Base-by-base conservation (phyloP, 495 filamentous ascomycete genomes). In the Penicillium samsonianum region DNA sequence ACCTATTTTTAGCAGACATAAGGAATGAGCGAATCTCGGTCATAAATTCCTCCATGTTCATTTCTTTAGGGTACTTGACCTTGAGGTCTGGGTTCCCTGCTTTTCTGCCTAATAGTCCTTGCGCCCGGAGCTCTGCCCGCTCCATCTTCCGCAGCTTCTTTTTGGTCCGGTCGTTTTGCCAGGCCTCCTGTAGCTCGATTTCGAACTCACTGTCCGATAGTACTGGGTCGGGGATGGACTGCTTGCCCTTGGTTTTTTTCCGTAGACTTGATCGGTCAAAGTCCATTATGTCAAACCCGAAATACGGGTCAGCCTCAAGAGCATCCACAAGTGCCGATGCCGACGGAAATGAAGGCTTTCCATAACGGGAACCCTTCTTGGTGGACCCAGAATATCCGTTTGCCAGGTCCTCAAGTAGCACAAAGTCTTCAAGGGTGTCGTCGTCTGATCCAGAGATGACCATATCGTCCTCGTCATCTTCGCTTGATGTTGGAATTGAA, bases 221-320 rank as follows among this genome's bases (percentile, higher is more conserved):
- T 35, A 86, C 78, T 54, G 88, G 77, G 19, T 67, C 78, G 55
- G 45, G 20, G 68, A 67, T 23, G 41, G 26, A 12, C 73, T 80
- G 59, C 69, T 83, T 79, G 38, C 82, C 83, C 63, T 86, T 88
- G 41, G 80, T 61, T 59, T 79, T 84, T 37, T 74, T 78, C 44
- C 75, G 76, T 20, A 84, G 55, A 51, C 80, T 85, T 6, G 78
- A 85, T n/a, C 85, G 80, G 22, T 87, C 80, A 68, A 88, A 89
- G 60, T 94, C 91, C 84, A 91, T 90, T 28, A 94, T 76, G 65
- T 96, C 91, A 58, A 96, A 84, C 25, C 83, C 87, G 60, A 87
- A 84, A 63, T 93, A 92, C 3, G 79, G 79, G 57, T 85, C 78
- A 16, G 61, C 60, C 31, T 85, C 80, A 12, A 85, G 69, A 1